Base-by-base conservation (phyloP, 176 grass and related monocot species). In the Oropetium thomaeum region DNA sequence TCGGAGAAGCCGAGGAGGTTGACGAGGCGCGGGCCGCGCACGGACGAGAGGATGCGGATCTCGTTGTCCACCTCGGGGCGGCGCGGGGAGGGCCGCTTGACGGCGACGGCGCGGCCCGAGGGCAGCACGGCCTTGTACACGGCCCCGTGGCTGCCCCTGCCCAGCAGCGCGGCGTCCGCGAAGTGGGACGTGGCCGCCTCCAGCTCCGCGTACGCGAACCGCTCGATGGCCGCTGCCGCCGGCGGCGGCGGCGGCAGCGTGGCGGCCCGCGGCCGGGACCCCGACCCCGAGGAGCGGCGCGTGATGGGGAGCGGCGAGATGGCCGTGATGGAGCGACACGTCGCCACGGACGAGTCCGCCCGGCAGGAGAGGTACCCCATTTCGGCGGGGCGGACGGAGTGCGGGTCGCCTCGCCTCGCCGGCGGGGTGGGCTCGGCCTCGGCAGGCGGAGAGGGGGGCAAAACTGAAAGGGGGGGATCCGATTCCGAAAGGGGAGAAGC, bases 361-460 rank as follows among this genome's bases (percentile, higher is more conserved):
- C 92, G 91, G 89, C 96, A 99, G 27, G 92, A 99, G 16, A 99
- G 92, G 75, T 99, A 99, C 35, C 96, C 96, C 96, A 99, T 99
- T 99, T 85, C 16, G 35, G 26, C 29, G 1, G 17, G 16, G n/a
- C n/a, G n/a, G n/a, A n/a, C n/a, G n/a, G n/a, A n/a, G n/a, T n/a
- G n/a, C n/a, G n/a, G n/a, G n/a, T n/a, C n/a, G n/a, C n/a, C n/a
- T n/a, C n/a, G n/a, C n/a, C 59, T 14, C 47, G 14, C 70, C 35
- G 34, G 52, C 5, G 47, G 9, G n/a, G 52, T 1, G 15, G 0
- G n/a, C n/a, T n/a, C n/a, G n/a, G n/a, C n/a, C n/a, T n/a, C n/a
- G n/a, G n/a, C n/a, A n/a, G n/a, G 10, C 11, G 4, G 1, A 12
- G 38, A 22, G 9, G 2, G 45, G 10, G 26, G 12, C 4, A 49